Evolutionary conservation across 228 moss, liverwort and hornwort species (phyloP).

Genomic region (Sphagnum magellanicum): DNA sequence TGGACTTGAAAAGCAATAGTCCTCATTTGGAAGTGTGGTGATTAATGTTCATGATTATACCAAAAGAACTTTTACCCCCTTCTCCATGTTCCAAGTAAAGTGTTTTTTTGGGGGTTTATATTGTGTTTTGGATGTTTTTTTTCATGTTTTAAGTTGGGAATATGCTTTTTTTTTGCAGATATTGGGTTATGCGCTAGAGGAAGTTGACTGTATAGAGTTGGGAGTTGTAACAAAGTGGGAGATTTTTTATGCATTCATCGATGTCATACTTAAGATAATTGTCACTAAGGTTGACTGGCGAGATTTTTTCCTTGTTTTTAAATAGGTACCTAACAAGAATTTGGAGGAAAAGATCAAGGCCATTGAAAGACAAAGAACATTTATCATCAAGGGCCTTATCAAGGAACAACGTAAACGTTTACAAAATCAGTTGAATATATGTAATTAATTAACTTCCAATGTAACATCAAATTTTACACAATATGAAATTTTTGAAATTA

Average conservation of each 20-base stretch:
- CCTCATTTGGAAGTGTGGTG: constrained; percentile 11
- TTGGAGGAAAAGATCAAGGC: constrained; percentile 19
- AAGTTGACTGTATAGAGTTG: constrained; percentile 47
- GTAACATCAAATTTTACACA: too few species aligned
- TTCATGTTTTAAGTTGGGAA: not conserved
- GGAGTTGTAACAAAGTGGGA: constrained; percentile 42
- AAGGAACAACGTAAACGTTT: constrained; percentile 43
- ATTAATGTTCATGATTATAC: constrained; percentile 43
- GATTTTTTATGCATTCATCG: constrained; percentile 34
- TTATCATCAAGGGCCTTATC: constrained; percentile 51
- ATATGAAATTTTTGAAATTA: too few species aligned
- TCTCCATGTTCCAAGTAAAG: constrained; percentile 53
- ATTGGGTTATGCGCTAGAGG: constrained; percentile 63
- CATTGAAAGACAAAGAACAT: constrained; percentile 29
- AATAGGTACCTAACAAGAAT: constrained; percentile 52
- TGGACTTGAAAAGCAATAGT: constrained; percentile 12
- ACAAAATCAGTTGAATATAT: constrained; percentile 7
- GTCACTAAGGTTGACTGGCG: constrained; percentile 57
- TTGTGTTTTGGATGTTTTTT: not conserved
- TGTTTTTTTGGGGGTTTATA: too few species aligned
- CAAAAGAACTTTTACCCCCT: constrained; percentile 41
- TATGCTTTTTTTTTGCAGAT: constrained; percentile 17
- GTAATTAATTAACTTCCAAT: too few species aligned
- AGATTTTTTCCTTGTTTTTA: constrained; percentile 57
- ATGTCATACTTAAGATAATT: constrained; percentile 22